These are phyloP conservation scores for Peniophora sp. DNA, from an alignment of 1,284 basidiomycete genomes.

Conservation along the genomic window DNA sequence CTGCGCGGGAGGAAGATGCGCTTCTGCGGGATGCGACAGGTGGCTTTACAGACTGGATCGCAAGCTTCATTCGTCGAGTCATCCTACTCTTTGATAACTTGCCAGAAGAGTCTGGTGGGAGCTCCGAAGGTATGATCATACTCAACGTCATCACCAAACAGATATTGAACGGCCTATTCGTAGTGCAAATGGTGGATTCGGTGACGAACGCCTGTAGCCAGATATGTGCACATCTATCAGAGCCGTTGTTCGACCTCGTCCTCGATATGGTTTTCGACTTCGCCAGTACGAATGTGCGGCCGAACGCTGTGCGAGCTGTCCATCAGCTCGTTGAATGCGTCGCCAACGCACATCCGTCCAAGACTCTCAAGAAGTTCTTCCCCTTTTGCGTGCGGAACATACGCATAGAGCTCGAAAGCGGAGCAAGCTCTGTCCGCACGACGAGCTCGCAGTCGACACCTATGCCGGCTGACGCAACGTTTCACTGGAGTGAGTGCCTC, in stretches of 20 bases:
- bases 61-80: conserved; percentile 76
- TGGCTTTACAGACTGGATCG: conserved; percentile 73
- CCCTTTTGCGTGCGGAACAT: conserved; percentile 72
- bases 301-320: conserved; percentile 82
- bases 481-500: conserved; percentile 81
- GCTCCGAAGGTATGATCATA: conserved; percentile 47
- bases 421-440: conserved; percentile 79
- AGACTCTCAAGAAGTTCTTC: conserved; percentile 73
- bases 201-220: conserved; percentile 62
- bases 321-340: conserved; percentile 85
- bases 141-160: background rate
- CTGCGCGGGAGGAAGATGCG: conserved; percentile 52
- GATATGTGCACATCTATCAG: conserved; percentile 80
- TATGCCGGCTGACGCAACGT: conserved; percentile 75
- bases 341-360: conserved; percentile 71
- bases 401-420: conserved; percentile 71
- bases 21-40: conserved; percentile 56
- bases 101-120: conserved; percentile 70
- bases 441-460: conserved; percentile 69
- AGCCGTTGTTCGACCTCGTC: conserved; percentile 74
- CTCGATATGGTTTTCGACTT: conserved; percentile 78
- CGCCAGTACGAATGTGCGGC: conserved; percentile 68
- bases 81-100: conserved; percentile 82
- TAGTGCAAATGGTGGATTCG: conserved; percentile 63
- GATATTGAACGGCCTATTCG: conserved; percentile 3